Evolutionary conservation across 805 yeast genomes (phyloP).

Genomic region (Hanseniaspora meyeri): DNA sequence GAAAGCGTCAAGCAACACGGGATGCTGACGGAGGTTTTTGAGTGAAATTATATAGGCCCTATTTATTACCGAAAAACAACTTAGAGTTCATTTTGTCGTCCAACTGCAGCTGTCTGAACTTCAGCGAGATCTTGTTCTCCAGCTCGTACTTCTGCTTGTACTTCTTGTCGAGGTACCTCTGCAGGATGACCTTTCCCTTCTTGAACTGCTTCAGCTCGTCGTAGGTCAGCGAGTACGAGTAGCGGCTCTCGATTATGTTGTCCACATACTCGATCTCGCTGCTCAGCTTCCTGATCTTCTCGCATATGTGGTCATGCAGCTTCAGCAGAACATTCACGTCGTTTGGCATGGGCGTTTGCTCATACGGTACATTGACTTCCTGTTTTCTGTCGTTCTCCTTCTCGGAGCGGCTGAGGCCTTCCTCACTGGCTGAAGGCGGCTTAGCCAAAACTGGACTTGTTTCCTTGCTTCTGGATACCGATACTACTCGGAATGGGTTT

Average conservation of each 20-base stretch:
- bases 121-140: conserved; percentile 32
- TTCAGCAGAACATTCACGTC: conserved; percentile 24
- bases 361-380: neutral
- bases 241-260: conserved; percentile 27
- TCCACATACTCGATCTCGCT: conserved; percentile 31
- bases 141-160: conserved; percentile 34
- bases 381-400: neutral
- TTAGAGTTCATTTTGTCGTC: conserved; percentile 4
- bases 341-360: conserved; percentile 3
- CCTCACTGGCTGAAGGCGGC: no score
- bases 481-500: conserved; percentile 28
- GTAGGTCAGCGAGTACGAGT: conserved; percentile 24
- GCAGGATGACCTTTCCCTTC: conserved; percentile 29
- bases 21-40: neutral
- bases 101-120: conserved; percentile 25
- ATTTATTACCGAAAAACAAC: conserved; percentile 6
- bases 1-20: conserved; percentile 1
- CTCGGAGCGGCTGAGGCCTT: no score
- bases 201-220: conserved; percentile 31
- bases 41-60: neutral
- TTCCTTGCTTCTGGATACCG: conserved; percentile 16
- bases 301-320: conserved; percentile 25
- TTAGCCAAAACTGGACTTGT: neutral
- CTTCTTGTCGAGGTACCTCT: conserved; percentile 32
- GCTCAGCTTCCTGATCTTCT: conserved; percentile 29